Conservation (phyloP, 257 asterid genomes). For the Catharanthus roseus region DNA sequence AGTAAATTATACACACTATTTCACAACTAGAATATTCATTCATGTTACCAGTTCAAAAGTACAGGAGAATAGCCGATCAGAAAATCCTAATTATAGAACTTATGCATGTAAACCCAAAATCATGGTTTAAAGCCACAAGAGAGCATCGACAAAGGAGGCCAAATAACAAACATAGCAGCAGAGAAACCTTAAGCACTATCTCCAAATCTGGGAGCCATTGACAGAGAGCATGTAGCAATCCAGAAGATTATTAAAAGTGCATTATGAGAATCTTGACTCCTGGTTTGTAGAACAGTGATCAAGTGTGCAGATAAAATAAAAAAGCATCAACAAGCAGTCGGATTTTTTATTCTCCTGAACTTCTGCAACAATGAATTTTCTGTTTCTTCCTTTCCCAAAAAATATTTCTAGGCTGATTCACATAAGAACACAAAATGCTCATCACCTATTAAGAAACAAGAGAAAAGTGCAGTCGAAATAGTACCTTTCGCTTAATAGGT, state of each 20-base stretch:
- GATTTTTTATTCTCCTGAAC: background rate
- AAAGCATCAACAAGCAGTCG: background rate
- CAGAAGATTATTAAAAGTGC: background rate
- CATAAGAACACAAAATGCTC: background rate
- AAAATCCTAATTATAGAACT: background rate
- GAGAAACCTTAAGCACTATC: background rate
- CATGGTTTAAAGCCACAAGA: background rate
- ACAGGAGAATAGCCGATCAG: background rate
- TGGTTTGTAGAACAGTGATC: background rate
- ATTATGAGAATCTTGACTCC: background rate
- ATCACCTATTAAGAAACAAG: background rate
- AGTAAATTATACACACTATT: background rate
- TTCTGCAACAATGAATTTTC: background rate
- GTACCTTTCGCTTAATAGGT: conserved; percentile 81
- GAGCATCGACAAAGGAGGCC: background rate
- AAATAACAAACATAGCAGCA: background rate
- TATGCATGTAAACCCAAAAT: background rate
- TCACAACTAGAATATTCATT: background rate
- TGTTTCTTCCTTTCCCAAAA: background rate
- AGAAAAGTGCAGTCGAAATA: conserved; percentile 5
- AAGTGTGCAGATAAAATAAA: background rate
- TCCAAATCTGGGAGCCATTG: background rate
- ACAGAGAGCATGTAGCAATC: background rate
- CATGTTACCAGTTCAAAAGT: background rate
- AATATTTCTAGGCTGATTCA: background rate